Conservation (phyloP, 2,329 filamentous ascomycete genomes). For the Zasmidium angulare region DNA sequence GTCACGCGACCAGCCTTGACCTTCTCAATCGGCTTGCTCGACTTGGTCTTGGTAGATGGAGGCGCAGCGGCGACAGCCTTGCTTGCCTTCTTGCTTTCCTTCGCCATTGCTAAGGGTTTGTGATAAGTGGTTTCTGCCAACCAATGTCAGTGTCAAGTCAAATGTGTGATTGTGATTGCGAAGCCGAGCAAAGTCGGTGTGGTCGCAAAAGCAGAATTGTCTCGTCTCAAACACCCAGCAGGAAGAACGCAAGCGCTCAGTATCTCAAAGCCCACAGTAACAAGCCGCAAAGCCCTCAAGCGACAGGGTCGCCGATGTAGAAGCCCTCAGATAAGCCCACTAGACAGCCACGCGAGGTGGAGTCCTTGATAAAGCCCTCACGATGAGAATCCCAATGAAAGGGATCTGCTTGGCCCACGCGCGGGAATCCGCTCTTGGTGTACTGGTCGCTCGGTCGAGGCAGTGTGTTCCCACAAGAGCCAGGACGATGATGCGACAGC, state of each 20-base stretch:
- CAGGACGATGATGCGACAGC: slow-evolving; percentile 38
- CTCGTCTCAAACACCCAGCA: slow-evolving; percentile 40
- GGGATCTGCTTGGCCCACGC: slow-evolving; percentile 35
- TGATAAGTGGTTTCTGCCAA: slow-evolving; percentile 30
- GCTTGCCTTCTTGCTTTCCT: slow-evolving; percentile 45
- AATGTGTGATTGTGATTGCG: neutral
- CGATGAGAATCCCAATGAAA: slow-evolving; percentile 28
- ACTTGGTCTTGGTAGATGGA: slow-evolving; percentile 27
- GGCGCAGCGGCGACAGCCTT: slow-evolving; percentile 32
- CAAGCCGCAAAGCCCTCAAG: slow-evolving; percentile 36
- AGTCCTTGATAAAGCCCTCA: slow-evolving; percentile 34
- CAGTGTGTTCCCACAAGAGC: slow-evolving; percentile 54
- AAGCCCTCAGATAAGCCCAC: slow-evolving; percentile 39
- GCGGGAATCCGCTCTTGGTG: slow-evolving; percentile 43
- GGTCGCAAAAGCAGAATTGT: slow-evolving; percentile 17
- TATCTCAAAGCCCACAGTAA: slow-evolving; percentile 35
- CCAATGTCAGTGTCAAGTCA: slow-evolving; percentile 28
- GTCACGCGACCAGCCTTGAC: slow-evolving; percentile 65
- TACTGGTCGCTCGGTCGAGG: slow-evolving; percentile 46
- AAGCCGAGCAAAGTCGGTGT: neutral
- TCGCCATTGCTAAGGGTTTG: slow-evolving; percentile 38
- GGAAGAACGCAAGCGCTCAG: slow-evolving; percentile 39
- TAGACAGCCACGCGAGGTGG: slow-evolving; percentile 24
- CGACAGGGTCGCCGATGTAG: slow-evolving; percentile 27
- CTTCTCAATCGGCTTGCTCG: slow-evolving; percentile 43